phyloP scores from a whole-genome alignment of 2,329 filamentous ascomycete genomes.

The Botrytis squamosa region DNA sequence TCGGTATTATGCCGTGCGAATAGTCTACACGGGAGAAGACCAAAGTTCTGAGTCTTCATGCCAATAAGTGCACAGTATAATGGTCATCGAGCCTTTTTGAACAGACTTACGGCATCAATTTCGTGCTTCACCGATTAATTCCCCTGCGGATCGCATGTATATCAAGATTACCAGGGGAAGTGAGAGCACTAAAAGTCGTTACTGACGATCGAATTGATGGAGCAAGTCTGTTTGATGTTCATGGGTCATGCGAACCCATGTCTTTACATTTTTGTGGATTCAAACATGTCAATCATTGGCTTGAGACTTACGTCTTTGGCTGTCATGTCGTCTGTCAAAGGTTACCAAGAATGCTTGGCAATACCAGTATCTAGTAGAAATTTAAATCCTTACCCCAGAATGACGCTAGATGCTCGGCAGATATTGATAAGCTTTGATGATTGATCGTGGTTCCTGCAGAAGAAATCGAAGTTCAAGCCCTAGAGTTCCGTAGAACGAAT shows the following conservation, averaged over 20 bases:
- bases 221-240: background rate
- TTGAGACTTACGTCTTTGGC: background rate
- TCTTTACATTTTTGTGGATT: background rate
- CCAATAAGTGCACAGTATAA: background rate
- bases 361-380: background rate
- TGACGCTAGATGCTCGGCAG: background rate
- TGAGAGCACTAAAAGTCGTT: background rate
- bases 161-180: background rate
- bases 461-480: background rate
- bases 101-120: background rate
- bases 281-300: background rate
- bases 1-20: background rate
- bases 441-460: background rate
- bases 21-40: background rate
- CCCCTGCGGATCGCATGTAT: background rate
- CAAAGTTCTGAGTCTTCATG: background rate
- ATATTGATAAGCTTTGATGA: background rate
- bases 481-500: background rate
- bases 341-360: background rate
- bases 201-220: background rate
- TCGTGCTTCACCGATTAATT: background rate
- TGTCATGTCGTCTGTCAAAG: background rate
- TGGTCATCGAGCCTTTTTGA: background rate
- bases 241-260: background rate
- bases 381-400: background rate